A percentile compares a stretch with the other conserved stretches of the same genome.
Evolutionary conservation across 306 rosid genomes (phyloP).

Genomic region (Echinosophora koreensis): DNA sequence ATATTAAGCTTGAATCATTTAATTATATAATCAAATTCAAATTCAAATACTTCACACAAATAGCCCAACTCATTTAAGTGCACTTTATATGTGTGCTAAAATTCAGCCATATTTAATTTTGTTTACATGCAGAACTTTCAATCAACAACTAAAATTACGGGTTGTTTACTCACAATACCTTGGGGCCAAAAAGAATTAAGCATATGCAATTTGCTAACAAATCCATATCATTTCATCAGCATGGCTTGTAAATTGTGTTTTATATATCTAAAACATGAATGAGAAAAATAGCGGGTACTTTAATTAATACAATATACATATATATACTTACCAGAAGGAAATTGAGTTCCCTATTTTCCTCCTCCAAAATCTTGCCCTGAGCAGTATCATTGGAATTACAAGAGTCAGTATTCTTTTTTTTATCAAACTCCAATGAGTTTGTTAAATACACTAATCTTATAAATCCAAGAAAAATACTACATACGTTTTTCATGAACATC

Average conservation of each 20-base stretch:
- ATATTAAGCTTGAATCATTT: too few species aligned
- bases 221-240: conserved; percentile 3
- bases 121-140: too few species aligned
- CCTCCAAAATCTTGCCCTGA: conserved; percentile 71
- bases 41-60: too few species aligned
- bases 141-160: not conserved
- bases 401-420: not conserved
- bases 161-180: not conserved
- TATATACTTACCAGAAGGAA: conserved; percentile 68
- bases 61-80: too few species aligned
- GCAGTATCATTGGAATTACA: conserved; percentile 22
- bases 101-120: too few species aligned
- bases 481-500: conserved; percentile 68
- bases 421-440: not conserved
- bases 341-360: conserved; percentile 70
- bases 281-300: not conserved
- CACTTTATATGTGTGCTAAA: too few species aligned
- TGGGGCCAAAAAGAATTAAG: not conserved
- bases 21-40: too few species aligned
- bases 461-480: conserved; percentile 35
- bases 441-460: not conserved
- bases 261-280: not conserved
- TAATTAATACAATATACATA: not conserved
- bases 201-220: conserved; percentile 10
- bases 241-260: not conserved